Evolutionary conservation across 192 early-diverging fungal genomes (phyloP), one percentile per base, ranked within the genome.

Genomic region (Coemansia sp.): DNA sequence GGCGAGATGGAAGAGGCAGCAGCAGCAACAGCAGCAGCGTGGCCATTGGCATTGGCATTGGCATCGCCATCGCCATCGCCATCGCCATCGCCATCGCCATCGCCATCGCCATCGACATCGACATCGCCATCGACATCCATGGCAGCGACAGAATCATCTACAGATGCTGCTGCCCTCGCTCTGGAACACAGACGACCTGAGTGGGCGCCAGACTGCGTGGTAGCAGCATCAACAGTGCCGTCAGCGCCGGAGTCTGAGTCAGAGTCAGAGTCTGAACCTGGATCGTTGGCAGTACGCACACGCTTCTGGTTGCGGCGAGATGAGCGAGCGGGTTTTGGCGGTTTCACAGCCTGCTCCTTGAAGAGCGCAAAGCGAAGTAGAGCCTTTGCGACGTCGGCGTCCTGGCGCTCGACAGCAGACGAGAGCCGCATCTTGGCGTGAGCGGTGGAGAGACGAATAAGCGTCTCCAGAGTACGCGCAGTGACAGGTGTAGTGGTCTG

Each of bases 381-480:
- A 40, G 86, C 81, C 61, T 88, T 86, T 16, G 95, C 95, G 15
- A 90, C 86, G 37, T 90, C 87, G n/a, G 93, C 93, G 73, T 98
- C 97, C 44, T 88, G 81, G 64, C 91, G 85, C 47, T 94, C 90
- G 6, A 99, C 95, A 6, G 70, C 70, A 40, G 86, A 81, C 61
- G 92, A 92, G 69, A 99, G 81, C 26, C 97, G 87, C 54, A 89
- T 84, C 84, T 99, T 99, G 53, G 97, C 96, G 76, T 99, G 95
- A 13, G 97, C 95, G 6, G 97, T 96, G 1, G 95, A 89, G 63
- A 99, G 79, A 83, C 97, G 94, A 72, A 99, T 97, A 44, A 99
- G 85, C 4, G 97, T 98, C 79, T 99, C 97, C 18, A 99, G 85
- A 16, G 97, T 97, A 87, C 97, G 94, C n/a, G 95, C 90, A 11